Evolutionary conservation across 306 rosid species (phyloP).

Genomic region (Vicia faba): DNA sequence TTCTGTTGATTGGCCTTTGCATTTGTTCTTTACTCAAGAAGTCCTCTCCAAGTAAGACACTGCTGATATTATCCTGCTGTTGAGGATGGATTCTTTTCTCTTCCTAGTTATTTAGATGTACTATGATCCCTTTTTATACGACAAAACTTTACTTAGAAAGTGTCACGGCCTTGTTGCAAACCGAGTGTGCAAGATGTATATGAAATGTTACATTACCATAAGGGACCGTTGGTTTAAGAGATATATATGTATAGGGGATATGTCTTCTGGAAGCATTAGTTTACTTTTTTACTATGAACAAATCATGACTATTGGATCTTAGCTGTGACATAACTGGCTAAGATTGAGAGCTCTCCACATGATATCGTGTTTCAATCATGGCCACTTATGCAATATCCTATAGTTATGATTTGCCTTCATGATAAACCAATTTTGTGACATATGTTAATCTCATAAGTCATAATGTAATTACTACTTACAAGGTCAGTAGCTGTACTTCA

Average conservation of each 20-base stretch:
- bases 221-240: too few relatives aligned
- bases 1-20: conserved; percentile 96
- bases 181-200: too few relatives aligned
- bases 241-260: neutral
- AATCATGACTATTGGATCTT: conserved; percentile 5
- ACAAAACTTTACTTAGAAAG: too few relatives aligned
- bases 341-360: neutral
- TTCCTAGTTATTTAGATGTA: neutral
- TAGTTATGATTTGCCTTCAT: conserved; percentile 5
- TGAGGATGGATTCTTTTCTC: conserved; percentile 37
- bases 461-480: conserved; percentile 2
- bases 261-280: conserved; percentile 15
- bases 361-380: conserved; percentile 16
- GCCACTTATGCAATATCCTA: neutral
- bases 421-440: conserved; percentile 13
- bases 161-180: too few relatives aligned
- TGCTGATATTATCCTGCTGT: conserved; percentile 25
- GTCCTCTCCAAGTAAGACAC: conserved; percentile 89
- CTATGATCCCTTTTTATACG: too few relatives aligned
- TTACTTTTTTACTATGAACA: conserved; percentile 15
- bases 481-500: conserved; percentile 25
- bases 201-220: too few relatives aligned
- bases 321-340: conserved; percentile 6
- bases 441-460: conserved; percentile 30
- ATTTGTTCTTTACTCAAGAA: conserved; percentile 92